Evolutionary conservation across 345 rosid genomes (phyloP), one percentile per base, ranked within the genome.

Genomic region (Reutealis trisperma): DNA sequence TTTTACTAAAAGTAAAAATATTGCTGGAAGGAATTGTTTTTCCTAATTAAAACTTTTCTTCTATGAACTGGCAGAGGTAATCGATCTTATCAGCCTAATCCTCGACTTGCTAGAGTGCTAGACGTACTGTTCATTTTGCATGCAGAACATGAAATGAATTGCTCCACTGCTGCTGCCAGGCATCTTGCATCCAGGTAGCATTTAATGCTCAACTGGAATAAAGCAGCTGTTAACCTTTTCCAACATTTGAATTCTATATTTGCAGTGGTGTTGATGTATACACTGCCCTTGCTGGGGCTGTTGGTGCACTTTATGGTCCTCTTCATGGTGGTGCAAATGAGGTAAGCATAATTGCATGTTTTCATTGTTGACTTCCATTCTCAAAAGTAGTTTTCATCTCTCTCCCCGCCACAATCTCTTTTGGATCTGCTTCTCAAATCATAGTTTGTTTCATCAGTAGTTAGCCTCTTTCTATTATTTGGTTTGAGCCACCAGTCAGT

Each of bases 311-410:
- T 52, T 96, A 93, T 80, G 98, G 99, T 73, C 98, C 98, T 72
- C 98, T 96, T 83, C 99, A 96, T 76, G 99, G 99, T 54, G 99
- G 98, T 55, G 99, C 99, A 55, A 93, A 96, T 79, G 99, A 96
- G 97, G 99, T 88, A 77, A 57, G 67, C 64, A 65, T 52, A 80
- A 41, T 65, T 34, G n/a, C 60, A 71, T 58, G 63, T 58, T 67
- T 75, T 65, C 49, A 1, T 8, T 78, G 67, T 34, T 68, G 60
- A 37, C 37, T 45, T 30, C 30, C 22, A 13, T 67, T 30, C 52
- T 44, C 70, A 61, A 60, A 51, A 51, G 7, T 68, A 5, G 62
- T 45, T 61, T 30, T 6, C 22, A 3, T 12, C 55, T 74, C 49
- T 58, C 44, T n/a, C 0, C 41, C 57, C 19, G 1, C 47, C 24